A percentile compares a stretch with the other conserved stretches of the same genome.
Conservation (phyloP, 345 rosid species). For the Punica granatum region DNA sequence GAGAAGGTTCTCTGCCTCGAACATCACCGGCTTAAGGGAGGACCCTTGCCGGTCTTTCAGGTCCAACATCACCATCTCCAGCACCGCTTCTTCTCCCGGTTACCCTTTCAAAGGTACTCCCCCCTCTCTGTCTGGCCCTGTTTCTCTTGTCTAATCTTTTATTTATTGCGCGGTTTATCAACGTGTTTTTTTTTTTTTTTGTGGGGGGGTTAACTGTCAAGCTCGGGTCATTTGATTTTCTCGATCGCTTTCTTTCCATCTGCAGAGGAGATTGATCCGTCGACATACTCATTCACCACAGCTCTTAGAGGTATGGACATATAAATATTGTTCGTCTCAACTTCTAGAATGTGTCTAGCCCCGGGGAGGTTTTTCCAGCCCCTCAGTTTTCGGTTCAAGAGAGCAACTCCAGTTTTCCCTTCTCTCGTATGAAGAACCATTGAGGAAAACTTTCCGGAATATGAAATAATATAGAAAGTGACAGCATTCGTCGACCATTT, state of each 20-base stretch:
- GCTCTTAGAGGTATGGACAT: constrained; percentile 66
- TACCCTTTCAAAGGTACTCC: constrained; percentile 37
- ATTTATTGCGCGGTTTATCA: neutral
- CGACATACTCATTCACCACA: constrained; percentile 80
- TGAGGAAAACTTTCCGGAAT: neutral
- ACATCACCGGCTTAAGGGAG: constrained; percentile 67
- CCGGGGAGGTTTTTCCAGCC: neutral
- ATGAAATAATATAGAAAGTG: neutral
- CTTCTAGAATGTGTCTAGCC: neutral
- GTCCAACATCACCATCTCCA: constrained; percentile 60
- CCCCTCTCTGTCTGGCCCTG: neutral
- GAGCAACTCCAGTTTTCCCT: too few relatives aligned
- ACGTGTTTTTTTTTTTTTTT: neutral
- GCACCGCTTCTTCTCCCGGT: constrained; percentile 96
- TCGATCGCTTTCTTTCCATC: constrained; percentile 1
- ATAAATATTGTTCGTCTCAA: neutral
- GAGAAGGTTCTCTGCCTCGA: constrained; percentile 76
- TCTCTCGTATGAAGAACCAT: too few relatives aligned
- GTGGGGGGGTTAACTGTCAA: too few relatives aligned
- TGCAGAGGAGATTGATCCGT: constrained; percentile 89
- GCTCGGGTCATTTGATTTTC: neutral
- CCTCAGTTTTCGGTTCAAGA: too few relatives aligned
- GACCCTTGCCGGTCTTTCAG: constrained; percentile 39
- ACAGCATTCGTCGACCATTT: neutral
- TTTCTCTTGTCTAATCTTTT: neutral